Evolutionary conservation across 179 eudicot genomes (phyloP).

Genomic region (Dionaea muscipula): DNA sequence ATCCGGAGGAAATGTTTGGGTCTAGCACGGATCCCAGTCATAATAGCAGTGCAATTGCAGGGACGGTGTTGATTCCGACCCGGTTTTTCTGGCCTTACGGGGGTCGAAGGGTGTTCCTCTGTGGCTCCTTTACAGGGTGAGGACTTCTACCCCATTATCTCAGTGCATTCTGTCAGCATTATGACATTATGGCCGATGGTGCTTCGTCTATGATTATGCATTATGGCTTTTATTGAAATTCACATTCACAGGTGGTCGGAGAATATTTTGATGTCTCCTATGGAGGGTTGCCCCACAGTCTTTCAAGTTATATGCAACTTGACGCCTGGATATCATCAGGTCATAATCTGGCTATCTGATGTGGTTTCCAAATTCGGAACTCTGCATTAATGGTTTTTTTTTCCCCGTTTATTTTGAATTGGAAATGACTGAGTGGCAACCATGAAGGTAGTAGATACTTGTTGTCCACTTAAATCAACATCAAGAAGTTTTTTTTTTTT

Average conservation of each 20-base stretch:
- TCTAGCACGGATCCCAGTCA: conserved; percentile 32
- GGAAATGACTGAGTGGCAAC: no score
- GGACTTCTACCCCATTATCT: conserved; percentile 4
- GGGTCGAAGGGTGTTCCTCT: conserved; percentile 56
- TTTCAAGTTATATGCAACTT: conserved; percentile 69
- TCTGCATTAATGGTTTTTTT: no score
- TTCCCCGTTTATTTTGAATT: no score
- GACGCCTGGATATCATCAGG: conserved; percentile 78
- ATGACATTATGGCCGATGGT: background rate
- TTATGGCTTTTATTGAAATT: conserved; percentile 4
- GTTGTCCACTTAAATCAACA: no score
- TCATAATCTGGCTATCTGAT: conserved; percentile 7
- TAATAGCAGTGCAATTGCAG: conserved; percentile 26
- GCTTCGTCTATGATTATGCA: background rate
- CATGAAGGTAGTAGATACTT: no score
- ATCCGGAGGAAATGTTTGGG: conserved; percentile 33
- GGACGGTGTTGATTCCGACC: conserved; percentile 35
- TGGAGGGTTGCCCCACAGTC: conserved; percentile 68
- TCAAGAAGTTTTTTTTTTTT: no score
- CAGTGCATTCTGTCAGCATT: background rate
- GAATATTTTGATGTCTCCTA: conserved; percentile 60
- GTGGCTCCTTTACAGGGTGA: conserved; percentile 79
- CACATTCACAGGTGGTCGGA: conserved; percentile 56
- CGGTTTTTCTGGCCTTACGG: conserved; percentile 88
- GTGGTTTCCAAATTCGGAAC: background rate